phyloP scores from a whole-genome alignment of 1,139 yeast species.

The Kodamaea fungicola region DNA sequence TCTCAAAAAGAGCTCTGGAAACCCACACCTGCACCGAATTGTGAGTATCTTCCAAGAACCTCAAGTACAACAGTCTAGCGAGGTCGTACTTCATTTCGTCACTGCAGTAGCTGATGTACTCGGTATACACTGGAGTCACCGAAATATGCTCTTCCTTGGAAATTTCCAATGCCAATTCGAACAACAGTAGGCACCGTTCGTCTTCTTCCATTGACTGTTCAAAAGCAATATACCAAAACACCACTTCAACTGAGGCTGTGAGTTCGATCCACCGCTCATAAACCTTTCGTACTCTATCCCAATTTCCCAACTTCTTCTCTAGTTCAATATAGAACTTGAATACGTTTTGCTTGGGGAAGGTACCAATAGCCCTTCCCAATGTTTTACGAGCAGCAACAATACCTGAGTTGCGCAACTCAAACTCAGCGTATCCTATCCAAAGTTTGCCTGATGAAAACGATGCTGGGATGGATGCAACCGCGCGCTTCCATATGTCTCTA shows the following conservation, averaged over 20 bases:
- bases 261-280: constrained; percentile 71
- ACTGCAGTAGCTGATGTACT: constrained; percentile 56
- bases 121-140: constrained; percentile 24
- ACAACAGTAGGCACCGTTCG: constrained; percentile 63
- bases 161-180: constrained; percentile 42
- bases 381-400: constrained; percentile 60
- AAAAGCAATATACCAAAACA: constrained; percentile 57
- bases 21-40: constrained; percentile 54
- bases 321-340: constrained; percentile 61
- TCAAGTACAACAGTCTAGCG: constrained; percentile 54
- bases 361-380: constrained; percentile 72
- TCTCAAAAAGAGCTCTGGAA: constrained; percentile 67
- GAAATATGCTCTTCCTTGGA: constrained; percentile 21
- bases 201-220: constrained; percentile 71
- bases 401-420: constrained; percentile 61
- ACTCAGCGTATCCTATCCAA: constrained; percentile 72
- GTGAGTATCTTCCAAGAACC: constrained; percentile 31
- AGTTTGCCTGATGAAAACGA: constrained; percentile 64
- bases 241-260: constrained; percentile 17
- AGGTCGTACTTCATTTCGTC: constrained; percentile 55
- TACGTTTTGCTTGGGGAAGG: constrained; percentile 54
- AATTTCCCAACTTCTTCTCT: constrained; percentile 59
- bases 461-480: constrained; percentile 51
- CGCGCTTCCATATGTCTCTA: constrained; percentile 48
- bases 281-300: constrained; percentile 72